Conservation (phyloP, 2,329 filamentous ascomycete genomes). For the Sporothrix variecibatus region DNA sequence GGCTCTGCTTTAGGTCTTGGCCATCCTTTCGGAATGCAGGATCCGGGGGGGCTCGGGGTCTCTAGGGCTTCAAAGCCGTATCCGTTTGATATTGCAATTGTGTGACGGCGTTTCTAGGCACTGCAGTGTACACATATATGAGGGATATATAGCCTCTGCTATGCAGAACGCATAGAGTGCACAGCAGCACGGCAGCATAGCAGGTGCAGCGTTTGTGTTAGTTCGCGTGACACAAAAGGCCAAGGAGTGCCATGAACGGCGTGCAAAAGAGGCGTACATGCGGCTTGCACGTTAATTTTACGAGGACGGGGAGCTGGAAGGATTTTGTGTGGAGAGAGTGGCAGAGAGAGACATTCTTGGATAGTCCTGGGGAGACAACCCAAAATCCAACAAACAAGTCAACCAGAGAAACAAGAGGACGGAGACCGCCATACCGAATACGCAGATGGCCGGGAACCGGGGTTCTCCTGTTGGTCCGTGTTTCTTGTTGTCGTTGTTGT, state of each 20-base stretch:
- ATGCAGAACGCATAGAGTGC: not conserved
- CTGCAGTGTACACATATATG: not conserved
- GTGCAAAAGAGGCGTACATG: not conserved
- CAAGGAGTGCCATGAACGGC: not conserved
- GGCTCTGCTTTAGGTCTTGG: not conserved
- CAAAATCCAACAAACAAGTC: not conserved
- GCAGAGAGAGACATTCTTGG: not conserved
- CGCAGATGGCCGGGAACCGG: not conserved
- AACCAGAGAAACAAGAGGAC: not conserved
- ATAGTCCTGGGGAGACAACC: not conserved
- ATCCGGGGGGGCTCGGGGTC: not conserved
- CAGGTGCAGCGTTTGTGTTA: not conserved
- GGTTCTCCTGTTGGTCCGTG: not conserved
- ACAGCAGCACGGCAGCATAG: not conserved
- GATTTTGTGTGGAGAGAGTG: not conserved
- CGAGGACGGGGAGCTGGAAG: not conserved
- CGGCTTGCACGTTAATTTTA: not conserved
- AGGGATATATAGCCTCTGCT: not conserved
- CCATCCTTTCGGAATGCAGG: not conserved
- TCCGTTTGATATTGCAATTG: conserved; percentile 2
- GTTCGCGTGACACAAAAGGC: not conserved
- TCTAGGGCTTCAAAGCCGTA: not conserved
- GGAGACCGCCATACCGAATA: not conserved
- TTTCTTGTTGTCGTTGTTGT: not conserved
- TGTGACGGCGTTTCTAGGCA: not conserved